Conservation (phyloP, 1,284 basidiomycete genomes). For the Papiliotrema nemorosa region DNA sequence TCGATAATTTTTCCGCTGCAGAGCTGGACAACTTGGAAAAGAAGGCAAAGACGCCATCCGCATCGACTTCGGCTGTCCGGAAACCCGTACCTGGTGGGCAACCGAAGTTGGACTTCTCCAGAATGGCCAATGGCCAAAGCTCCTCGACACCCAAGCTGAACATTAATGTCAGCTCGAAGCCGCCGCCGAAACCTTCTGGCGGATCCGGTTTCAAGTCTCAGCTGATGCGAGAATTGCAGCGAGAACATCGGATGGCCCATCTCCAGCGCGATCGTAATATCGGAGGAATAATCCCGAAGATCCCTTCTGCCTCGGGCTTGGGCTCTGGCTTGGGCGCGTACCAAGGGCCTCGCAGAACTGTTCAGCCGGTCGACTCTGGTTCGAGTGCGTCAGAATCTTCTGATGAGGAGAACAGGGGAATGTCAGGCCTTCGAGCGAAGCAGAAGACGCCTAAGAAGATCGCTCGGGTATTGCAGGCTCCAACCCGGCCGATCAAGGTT, state of each 20-base stretch:
- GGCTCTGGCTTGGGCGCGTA: slow-evolving; percentile 43
- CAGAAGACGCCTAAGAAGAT: slow-evolving; percentile 57
- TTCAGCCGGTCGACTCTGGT: slow-evolving; percentile 21
- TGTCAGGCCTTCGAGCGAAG: slow-evolving; percentile 62
- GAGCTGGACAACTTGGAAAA: slow-evolving; percentile 45
- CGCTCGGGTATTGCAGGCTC: slow-evolving; percentile 30
- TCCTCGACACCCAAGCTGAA: slow-evolving; percentile 24
- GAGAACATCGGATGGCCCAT: slow-evolving; percentile 23
- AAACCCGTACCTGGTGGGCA: background rate
- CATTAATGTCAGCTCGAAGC: slow-evolving; percentile 35
- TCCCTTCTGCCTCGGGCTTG: slow-evolving; percentile 30
- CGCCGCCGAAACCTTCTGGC: slow-evolving; percentile 19
- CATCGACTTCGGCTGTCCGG: background rate
- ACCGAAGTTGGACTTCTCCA: slow-evolving; percentile 3
- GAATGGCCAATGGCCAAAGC: background rate
- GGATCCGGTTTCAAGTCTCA: slow-evolving; percentile 28
- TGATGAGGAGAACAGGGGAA: slow-evolving; percentile 56
- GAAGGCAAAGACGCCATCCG: slow-evolving; percentile 22
- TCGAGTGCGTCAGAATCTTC: slow-evolving; percentile 49
- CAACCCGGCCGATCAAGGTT: slow-evolving; percentile 64
- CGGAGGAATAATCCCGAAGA: slow-evolving; percentile 18
- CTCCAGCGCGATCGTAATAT: slow-evolving; percentile 15
- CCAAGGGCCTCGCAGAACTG: slow-evolving; percentile 18
- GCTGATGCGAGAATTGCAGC: slow-evolving; percentile 39
- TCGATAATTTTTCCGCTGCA: slow-evolving; percentile 31